Base-by-base conservation (phyloP, 2,329 filamentous ascomycete genomes). In the Fusarium marasasianum region DNA sequence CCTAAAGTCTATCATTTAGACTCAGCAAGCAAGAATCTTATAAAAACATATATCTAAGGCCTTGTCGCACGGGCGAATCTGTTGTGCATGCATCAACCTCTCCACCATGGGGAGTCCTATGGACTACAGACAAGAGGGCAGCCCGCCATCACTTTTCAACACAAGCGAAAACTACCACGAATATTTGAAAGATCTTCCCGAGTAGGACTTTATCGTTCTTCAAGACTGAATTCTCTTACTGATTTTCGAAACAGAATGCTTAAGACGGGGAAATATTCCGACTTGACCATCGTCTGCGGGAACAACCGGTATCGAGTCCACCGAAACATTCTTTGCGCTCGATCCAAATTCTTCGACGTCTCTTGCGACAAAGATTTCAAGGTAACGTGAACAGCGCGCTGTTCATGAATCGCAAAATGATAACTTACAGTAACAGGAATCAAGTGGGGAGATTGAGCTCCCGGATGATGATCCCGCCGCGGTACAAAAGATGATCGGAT, bases 211-310 rank as follows among this genome's bases (percentile, higher is more conserved):
- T 6, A 15, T n/a, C 22, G 2, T 14, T 14, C 31, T 33, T 33
- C 13, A 33, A 33, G 13, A 33, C 33, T 33, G 6, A 33, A 6
- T 24, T 37, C 1, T 22, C 5, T 11, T 38, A 6, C 13, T 37
- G 17, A 22, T 26, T 15, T 15, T 2, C 3, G 11, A 5, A 35
- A 40, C 12, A 63, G 50, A 3, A 1, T 63, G 13, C 37, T 63
- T 4, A 0, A 26, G 10, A 29, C 20, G 0, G 44, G 54, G 10
- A 1, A 22, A 1, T 43, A 26, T 43, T 73, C 68, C 13, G 71
- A 72, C 26, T 3, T 73, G 0, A 66, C 58, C 6, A 58, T 73
- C 17, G 15, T 11, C 3, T 72, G 71, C 14, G 69, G 65, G 15
- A 33, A 63, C 12, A 29, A 47, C 3, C 54, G 13, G 5, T 41